Conservation (phyloP, 345 rosid genomes). For the Toxicodendron radicans region DNA sequence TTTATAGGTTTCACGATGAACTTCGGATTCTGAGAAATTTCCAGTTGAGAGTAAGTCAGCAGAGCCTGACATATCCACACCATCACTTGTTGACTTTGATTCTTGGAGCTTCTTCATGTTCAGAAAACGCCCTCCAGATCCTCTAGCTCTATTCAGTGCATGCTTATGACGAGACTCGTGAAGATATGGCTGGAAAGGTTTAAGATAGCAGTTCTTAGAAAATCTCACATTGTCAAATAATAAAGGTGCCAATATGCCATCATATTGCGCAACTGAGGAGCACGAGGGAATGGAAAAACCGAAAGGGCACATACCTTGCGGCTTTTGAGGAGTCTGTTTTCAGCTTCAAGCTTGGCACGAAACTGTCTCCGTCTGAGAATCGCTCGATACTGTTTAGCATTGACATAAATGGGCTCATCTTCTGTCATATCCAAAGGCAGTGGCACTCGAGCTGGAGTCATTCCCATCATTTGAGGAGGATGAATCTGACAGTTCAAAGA, state of each 20-base stretch:
- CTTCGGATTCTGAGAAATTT: constrained; percentile 38
- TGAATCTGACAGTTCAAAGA: constrained; percentile 39
- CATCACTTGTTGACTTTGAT: constrained; percentile 29
- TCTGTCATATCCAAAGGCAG: constrained; percentile 54
- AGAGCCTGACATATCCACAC: constrained; percentile 23
- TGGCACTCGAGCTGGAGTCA: constrained; percentile 58
- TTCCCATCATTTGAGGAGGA: constrained; percentile 53
- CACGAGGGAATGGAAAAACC: constrained; percentile 6
- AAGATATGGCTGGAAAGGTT: constrained; percentile 68
- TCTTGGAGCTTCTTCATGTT: constrained; percentile 55
- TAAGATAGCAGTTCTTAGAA: neutral
- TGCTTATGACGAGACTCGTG: constrained; percentile 90
- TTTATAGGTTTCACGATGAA: constrained; percentile 29
- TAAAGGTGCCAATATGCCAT: neutral
- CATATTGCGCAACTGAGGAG: neutral
- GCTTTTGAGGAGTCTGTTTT: constrained; percentile 57
- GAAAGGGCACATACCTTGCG: constrained; percentile 53
- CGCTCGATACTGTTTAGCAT: constrained; percentile 81
- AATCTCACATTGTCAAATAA: neutral
- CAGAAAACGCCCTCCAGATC: constrained; percentile 84
- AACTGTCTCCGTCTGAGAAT: constrained; percentile 78
- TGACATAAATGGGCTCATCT: constrained; percentile 68
- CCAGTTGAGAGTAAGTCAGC: constrained; percentile 19
- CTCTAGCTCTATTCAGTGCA: constrained; percentile 80
- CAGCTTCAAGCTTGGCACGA: constrained; percentile 87